Evolutionary conservation across 75 land plant species (phyloP), one percentile per base, ranked within the genome.

Genomic region (Sequoiadendron giganteum): DNA sequence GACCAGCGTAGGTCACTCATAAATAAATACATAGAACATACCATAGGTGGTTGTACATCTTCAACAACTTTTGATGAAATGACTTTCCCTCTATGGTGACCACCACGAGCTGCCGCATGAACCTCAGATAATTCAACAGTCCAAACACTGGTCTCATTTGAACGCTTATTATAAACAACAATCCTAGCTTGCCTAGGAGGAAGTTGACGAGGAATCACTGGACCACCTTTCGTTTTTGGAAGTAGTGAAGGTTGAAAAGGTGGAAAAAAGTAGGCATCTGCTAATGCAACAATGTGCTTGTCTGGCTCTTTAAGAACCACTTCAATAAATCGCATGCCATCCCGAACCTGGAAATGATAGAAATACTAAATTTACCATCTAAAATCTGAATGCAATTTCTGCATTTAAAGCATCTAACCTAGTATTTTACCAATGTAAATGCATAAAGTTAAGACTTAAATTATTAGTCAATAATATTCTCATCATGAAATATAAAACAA

Each of bases 251-350:
- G 99, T 78, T 98, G 99, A 73, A 98, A 98, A 25, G 99, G 99
- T 6, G 99, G 99, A 85, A 98, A 98, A 90, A 97, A 98, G 87
- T 97, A 95, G 3, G 99, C 99, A 91, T 98, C 99, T 52, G 99
- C 99, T 56, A 98, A 85, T 42, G 99, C 99, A 54, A 98, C 95
- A 42, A 98, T 91, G 52, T 93, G 89, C 84, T 97, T 98, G 52
- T 93, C 95, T 19, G 99, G 99, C 91, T 98, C 99, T 42, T 91
- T 84, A 38, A 98, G 90, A 40, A 94, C 95, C 36, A 94, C 99
- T 90, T 98, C 99, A 84, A 98, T 88, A 88, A 98, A 98, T 16
- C 99, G 92, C 99, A 97, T 98, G 87, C 97, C 93, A 91, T 98
- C 99, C 86, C 99, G 94, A 86, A 98, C 89, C 99, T 98, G 93